These are phyloP conservation scores for Hymenochaete sp. DNA, from an alignment of 1,284 basidiomycete species.

Conservation along the genomic window DNA sequence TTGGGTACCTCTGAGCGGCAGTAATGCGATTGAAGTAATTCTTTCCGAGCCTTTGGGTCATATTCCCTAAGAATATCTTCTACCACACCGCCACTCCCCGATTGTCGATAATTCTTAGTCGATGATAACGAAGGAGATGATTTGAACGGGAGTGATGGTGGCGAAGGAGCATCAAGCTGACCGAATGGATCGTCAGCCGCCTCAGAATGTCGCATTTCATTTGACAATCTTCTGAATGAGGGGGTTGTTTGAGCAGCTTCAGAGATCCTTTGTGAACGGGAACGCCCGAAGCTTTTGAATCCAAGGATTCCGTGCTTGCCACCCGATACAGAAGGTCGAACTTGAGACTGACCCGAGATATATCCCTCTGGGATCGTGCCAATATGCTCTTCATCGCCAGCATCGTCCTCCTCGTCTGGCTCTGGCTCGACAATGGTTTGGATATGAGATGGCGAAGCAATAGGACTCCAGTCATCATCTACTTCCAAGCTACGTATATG, in stretches of 20 bases:
- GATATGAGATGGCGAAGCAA: constrained; percentile 5
- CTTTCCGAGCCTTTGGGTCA: constrained; percentile 54
- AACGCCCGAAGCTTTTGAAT: too few relatives aligned
- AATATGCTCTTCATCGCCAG: constrained; percentile 20
- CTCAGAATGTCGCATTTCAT: constrained; percentile 40
- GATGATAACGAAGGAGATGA: constrained; percentile 59
- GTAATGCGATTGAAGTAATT: constrained; percentile 82
- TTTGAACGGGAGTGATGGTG: constrained; percentile 42
- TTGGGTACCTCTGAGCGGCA: constrained; percentile 76
- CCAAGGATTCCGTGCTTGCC: too few relatives aligned
- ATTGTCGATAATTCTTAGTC: constrained; percentile 36
- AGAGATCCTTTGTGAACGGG: constrained; percentile 25
- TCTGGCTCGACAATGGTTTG: constrained; percentile 31
- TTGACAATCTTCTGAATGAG: constrained; percentile 53
- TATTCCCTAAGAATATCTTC: constrained; percentile 59
- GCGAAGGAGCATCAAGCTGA: constrained; percentile 45
- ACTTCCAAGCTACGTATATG: constrained; percentile 42
- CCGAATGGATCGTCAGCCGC: constrained; percentile 66
- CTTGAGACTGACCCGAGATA: too few relatives aligned
- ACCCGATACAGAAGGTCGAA: too few relatives aligned
- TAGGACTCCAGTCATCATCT: constrained; percentile 31
- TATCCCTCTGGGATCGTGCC: constrained; percentile 21
- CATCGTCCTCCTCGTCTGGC: constrained; percentile 26
- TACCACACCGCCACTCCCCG: constrained; percentile 36
- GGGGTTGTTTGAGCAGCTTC: constrained; percentile 62